Evolutionary conservation across 2,329 filamentous ascomycete species (phyloP).

Genomic region (Arthrobotrys conoides): DNA sequence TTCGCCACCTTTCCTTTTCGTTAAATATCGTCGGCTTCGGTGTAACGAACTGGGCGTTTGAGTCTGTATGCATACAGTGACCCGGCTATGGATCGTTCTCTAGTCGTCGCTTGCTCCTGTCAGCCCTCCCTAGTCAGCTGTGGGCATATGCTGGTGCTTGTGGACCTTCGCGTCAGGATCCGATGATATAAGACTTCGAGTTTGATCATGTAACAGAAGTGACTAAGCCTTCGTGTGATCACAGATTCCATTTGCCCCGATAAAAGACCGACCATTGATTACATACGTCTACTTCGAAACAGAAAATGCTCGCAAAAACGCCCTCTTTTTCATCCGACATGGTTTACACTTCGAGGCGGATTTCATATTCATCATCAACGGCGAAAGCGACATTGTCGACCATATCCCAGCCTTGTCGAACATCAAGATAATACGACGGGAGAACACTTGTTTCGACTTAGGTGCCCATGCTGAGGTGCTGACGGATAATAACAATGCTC

Average conservation of each 20-base stretch:
- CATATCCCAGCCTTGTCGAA: constrained; percentile 63
- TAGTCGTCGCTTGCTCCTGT: not conserved
- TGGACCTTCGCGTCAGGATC: not conserved
- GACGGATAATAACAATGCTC: constrained; percentile 61
- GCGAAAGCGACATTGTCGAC: constrained; percentile 63
- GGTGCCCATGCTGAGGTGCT: constrained; percentile 66
- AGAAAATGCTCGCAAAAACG: constrained; percentile 65
- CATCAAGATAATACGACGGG: constrained; percentile 65
- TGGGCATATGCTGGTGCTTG: not conserved
- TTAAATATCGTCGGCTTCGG: not conserved
- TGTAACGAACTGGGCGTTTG: not conserved
- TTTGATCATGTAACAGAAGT: not conserved
- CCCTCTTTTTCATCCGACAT: constrained; percentile 66
- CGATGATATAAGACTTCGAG: not conserved
- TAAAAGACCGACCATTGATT: constrained; percentile 62
- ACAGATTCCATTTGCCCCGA: not conserved
- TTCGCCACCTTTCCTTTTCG: not conserved
- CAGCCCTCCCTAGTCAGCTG: not conserved
- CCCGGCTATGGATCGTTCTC: not conserved
- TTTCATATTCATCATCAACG: constrained; percentile 68
- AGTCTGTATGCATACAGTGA: not conserved
- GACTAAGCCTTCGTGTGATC: not conserved
- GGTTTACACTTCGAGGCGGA: constrained; percentile 67
- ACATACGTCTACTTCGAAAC: constrained; percentile 67
- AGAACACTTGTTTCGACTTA: constrained; percentile 66